Evolutionary conservation across 768 basidiomycete genomes (phyloP), one percentile per base, ranked within the genome.

Genomic region (Amanita subjunquillea): DNA sequence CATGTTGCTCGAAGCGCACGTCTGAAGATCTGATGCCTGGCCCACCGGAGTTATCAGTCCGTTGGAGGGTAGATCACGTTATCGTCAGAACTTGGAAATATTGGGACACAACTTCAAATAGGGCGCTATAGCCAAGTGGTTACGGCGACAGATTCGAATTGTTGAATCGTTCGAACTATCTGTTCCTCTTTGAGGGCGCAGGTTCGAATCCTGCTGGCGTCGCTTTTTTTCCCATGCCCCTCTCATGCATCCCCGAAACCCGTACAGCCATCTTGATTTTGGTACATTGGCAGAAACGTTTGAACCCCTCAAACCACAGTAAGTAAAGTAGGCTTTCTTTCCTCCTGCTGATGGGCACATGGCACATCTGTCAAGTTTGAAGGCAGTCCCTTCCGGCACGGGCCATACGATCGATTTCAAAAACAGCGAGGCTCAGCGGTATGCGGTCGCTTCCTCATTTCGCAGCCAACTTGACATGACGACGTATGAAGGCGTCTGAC

Each of bases 71-170:
- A 29, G 27, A 5, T 5, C 6, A 6, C 29, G 7, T 9, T 30
- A 8, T 10, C 32, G 0, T 32, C 32, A 32, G 32, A 32, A 10
- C 32, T 10, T 32, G 32, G 32, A 32, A 10, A 3, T 12, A 10
- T 32, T 32, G 32, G 32, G 10, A 12, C 12, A 3, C 32, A 10
- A 7, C 0, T 30, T 3, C n/a, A 38, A 38, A 20, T 9, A 50
- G 13, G 79, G 77, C 78, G 76, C 78, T 77, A 80, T 82, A 80
- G 79, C 80, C 77, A 80, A 82, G 80, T 80, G 80, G 79, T 81
- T 80, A 81, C 74, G 77, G 80, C 79, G 80, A 81, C 78, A 81
- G 80, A 81, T 79, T 80, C 45, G 53, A 54, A 54, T 52, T 52
- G 40, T 42, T 27, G 15, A 23, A 50, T 32, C 41, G 15, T 32